Percentiles rank a stretch among this genome's conserved stretches.
phyloP scores from a whole-genome alignment of 2,329 filamentous ascomycete species.

The Blastomyces percursus region DNA sequence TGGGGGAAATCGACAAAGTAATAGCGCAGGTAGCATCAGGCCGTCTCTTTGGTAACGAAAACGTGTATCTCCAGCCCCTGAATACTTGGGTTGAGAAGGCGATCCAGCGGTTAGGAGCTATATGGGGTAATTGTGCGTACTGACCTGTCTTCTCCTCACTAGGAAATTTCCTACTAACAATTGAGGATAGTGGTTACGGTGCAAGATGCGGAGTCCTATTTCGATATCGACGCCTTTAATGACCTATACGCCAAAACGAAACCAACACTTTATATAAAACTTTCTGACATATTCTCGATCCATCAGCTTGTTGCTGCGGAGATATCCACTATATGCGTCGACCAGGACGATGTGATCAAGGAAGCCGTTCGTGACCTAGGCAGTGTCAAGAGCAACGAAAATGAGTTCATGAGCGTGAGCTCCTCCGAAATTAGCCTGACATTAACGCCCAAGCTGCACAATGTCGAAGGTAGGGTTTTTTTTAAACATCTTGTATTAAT shows the following conservation, averaged over 20 bases:
- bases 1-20: slow-evolving; percentile 84
- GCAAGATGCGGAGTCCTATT: slow-evolving; percentile 76
- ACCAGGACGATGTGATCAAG: slow-evolving; percentile 73
- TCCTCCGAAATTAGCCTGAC: slow-evolving; percentile 86
- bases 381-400: slow-evolving; percentile 93
- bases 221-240: slow-evolving; percentile 98
- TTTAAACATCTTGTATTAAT: background rate
- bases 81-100: slow-evolving; percentile 86
- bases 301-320: slow-evolving; percentile 79
- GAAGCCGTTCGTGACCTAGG: slow-evolving; percentile 91
- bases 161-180: slow-evolving; percentile 30
- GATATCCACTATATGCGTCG: slow-evolving; percentile 63
- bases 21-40: slow-evolving; percentile 81
- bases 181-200: slow-evolving; percentile 58
- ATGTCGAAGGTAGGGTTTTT: slow-evolving; percentile 52
- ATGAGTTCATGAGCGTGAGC: slow-evolving; percentile 75
- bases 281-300: slow-evolving; percentile 93
- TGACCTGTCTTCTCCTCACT: background rate
- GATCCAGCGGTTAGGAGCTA: slow-evolving; percentile 63
- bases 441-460: slow-evolving; percentile 77
- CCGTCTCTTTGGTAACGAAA: slow-evolving; percentile 81
- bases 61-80: slow-evolving; percentile 87
- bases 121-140: slow-evolving; percentile 54
- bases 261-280: slow-evolving; percentile 98
- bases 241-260: slow-evolving; percentile 94